These are phyloP conservation scores for Wickerhamomyces bovis DNA, from an alignment of 805 yeast species.

Conservation along the genomic window DNA sequence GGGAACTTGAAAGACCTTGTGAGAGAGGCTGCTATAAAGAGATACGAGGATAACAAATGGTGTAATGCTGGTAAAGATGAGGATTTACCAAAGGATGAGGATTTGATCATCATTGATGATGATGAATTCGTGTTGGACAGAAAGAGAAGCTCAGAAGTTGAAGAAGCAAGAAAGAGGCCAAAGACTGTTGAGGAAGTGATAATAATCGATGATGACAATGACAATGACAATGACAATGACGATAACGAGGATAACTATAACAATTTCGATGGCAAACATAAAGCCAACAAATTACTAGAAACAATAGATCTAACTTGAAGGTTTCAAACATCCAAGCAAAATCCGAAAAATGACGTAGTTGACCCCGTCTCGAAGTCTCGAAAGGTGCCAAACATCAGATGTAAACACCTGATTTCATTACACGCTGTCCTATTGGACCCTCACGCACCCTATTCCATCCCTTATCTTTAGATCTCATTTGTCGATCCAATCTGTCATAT, in stretches of 20 bases:
- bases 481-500: too few species aligned
- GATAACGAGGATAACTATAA: too few species aligned
- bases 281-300: neutral
- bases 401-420: neutral
- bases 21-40: constrained; percentile 56
- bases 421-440: neutral
- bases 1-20: constrained; percentile 37
- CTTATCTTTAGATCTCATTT: neutral
- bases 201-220: constrained; percentile 2
- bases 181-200: constrained; percentile 1
- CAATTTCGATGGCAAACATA: neutral
- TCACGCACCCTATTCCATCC: neutral
- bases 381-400: neutral
- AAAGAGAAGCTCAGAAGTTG: neutral
- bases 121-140: neutral
- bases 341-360: neutral
- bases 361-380: too few species aligned
- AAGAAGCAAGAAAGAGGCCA: neutral
- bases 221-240: neutral
- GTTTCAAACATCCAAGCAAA: too few species aligned
- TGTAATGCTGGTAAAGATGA: constrained; percentile 31
- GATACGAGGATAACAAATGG: constrained; percentile 47
- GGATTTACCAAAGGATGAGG: constrained; percentile 39
- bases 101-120: constrained; percentile 28
- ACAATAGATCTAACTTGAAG: neutral